Base-by-base conservation (phyloP, 2,329 filamentous ascomycete species). In the Aspergillus amoenus region DNA sequence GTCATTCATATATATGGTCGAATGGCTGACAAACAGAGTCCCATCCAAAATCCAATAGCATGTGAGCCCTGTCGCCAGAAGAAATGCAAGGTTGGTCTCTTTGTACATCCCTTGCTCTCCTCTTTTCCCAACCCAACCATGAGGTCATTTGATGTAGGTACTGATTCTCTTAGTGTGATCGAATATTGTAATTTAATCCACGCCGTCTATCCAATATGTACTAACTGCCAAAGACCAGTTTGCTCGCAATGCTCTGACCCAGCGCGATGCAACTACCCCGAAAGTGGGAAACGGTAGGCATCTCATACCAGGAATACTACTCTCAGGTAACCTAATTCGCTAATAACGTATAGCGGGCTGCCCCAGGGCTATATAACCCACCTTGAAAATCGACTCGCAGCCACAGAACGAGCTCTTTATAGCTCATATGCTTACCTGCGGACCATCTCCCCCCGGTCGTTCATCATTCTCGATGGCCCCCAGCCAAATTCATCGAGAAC, bases 311-410 rank as follows among this genome's bases (percentile, higher is more conserved):
- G 27, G 27, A 11, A 11, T 15, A 21, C 30, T 8, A 30, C 15
- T 18, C 22, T 34, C n/a, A 37, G 6, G 18, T n/a, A 37, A 21
- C 3, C n/a, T 15, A 17, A 18, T 34, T 30, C 34, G 34, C 34
- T 37, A 37, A 37, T 37, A 13, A 4, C 37, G 12, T 5, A 37
- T n/a, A 63, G 61, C 17, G 62, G 62, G 22, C 60, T 64, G 4
- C 62, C 62, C 4, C 60, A 71, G 11, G 76, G 76, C 0, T 78
- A 77, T 42, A 70, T 78, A 5, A 74, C 69, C 3, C 69, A 68
- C 17, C 49, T 78, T 3, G 76, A 78, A 52, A 68, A 70, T 3
- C 70, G 76, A 1, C 68, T 78, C 5, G 59, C 60, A 18, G 65
- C 66, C 40, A 71, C 69, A 2, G 69, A 72, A 48, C 45, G 58